phyloP scores from a whole-genome alignment of 345 rosid genomes.

The Salix caprea region DNA sequence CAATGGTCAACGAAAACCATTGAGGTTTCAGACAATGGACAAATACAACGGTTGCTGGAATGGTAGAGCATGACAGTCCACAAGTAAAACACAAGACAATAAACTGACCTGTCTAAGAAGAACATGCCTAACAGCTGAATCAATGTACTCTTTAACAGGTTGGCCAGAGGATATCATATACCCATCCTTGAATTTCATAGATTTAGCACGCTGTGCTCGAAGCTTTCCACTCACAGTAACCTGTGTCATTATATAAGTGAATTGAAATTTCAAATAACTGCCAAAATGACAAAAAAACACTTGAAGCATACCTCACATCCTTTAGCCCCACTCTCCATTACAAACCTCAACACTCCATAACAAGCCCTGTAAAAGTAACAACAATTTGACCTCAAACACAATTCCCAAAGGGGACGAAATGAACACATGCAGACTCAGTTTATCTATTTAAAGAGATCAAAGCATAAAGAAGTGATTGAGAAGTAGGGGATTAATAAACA shows the following conservation, averaged over 20 bases:
- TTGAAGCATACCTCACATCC: conserved; percentile 52
- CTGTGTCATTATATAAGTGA: conserved; percentile 21
- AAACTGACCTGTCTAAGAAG: conserved; percentile 73
- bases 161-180: conserved; percentile 94
- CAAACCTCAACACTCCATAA: conserved; percentile 76
- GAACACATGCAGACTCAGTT: background rate
- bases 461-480: background rate
- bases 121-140: conserved; percentile 88
- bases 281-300: background rate
- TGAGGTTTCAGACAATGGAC: background rate
- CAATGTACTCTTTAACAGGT: conserved; percentile 81
- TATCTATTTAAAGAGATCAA: background rate
- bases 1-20: too few species aligned
- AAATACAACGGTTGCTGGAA: background rate
- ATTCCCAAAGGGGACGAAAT: background rate
- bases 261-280: background rate
- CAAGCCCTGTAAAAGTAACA: conserved; percentile 54
- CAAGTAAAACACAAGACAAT: background rate
- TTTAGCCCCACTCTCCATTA: conserved; percentile 84
- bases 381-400: background rate
- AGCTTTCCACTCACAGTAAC: conserved; percentile 94
- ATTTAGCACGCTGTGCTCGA: conserved; percentile 83
- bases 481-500: background rate
- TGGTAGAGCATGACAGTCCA: background rate
- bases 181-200: conserved; percentile 95